Evolutionary conservation across 805 yeast genomes (phyloP).

Genomic region (Zygoascus ofunaensis): DNA sequence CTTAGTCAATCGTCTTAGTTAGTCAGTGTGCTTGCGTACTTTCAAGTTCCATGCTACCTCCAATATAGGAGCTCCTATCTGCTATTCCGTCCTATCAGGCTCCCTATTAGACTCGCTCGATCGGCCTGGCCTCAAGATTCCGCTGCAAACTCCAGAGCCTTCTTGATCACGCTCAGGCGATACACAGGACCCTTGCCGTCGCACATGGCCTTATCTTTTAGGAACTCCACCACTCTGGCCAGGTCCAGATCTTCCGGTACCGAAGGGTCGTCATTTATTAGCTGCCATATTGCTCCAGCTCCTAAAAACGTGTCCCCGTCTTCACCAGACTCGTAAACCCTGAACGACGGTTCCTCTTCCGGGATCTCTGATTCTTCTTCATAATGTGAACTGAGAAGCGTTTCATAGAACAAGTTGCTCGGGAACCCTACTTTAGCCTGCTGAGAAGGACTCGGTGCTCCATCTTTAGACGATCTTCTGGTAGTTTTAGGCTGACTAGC

Average conservation of each 20-base stretch:
- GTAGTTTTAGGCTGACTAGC: neutral
- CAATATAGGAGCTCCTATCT: no score
- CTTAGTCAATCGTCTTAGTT: no score
- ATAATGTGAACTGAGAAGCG: constrained; percentile 14
- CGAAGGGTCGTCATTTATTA: constrained; percentile 40
- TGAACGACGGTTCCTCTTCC: constrained; percentile 11
- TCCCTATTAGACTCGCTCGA: no score
- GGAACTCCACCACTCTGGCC: constrained; percentile 51
- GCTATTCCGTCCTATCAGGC: no score
- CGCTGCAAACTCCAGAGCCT: no score
- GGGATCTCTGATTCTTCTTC: constrained; percentile 8
- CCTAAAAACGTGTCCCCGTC: constrained; percentile 48
- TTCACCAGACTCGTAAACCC: constrained; percentile 17
- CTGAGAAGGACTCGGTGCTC: neutral
- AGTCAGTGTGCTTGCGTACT: no score
- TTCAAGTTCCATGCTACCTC: no score
- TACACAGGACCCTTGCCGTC: constrained; percentile 59
- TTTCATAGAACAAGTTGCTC: constrained; percentile 12
- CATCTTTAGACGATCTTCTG: neutral
- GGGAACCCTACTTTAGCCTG: constrained; percentile 13
- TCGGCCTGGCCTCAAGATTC: no score
- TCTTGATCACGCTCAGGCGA: constrained; percentile 16
- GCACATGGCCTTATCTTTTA: constrained; percentile 64
- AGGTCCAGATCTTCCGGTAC: constrained; percentile 28
- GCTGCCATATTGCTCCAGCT: constrained; percentile 78